Evolutionary conservation across 352 stramenopile species (phyloP), one percentile per base, ranked within the genome.

Genomic region (Phytophthora colocasiae): DNA sequence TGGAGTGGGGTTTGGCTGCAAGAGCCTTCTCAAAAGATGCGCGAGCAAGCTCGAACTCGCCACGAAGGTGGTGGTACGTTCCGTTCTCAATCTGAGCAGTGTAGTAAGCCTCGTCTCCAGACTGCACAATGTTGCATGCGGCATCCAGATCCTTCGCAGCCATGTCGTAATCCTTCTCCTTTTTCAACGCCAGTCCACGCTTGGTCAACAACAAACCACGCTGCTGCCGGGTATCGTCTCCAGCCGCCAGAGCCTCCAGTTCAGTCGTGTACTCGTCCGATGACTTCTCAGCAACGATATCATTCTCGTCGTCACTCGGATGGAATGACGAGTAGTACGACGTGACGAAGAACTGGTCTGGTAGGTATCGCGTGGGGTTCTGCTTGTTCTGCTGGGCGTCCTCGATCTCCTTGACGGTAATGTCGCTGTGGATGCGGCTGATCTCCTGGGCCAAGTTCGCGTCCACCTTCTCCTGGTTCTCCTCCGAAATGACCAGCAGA

Each of bases 321-420:
- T 93, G 85, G 74, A 93, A 93, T 26, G 85, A 93, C n/a, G 83
- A 92, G 70, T 90, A 93, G 74, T 93, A 93, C 50, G 85, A 93
- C 38, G 83, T 91, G 49, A 93, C 85, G 69, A 93, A 93, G 66
- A 92, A 93, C 64, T 90, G 75, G 64, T 92, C 83, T 2, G 85
- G 85, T 53, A 93, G 62, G 64, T 83, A 91, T 0, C 81, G 81
- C 46, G 80, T 69, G 19, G 76, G 71, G 69, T 83, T 81, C 52
- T 82, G 65, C 55, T 88, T 83, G 66, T 88, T 87, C 61, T 81
- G 58, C 77, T 87, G 69, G 10, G 80, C 73, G 19, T 80, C 63
- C 27, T 86, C 77, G 17, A 90, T 86, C 69, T 93, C 71, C 65
- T 91, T 80, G 8, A 74, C 62, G 50, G 83, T 91, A 53, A 93